Conservation (phyloP, 345 rosid species). For the Isatis tinctoria region DNA sequence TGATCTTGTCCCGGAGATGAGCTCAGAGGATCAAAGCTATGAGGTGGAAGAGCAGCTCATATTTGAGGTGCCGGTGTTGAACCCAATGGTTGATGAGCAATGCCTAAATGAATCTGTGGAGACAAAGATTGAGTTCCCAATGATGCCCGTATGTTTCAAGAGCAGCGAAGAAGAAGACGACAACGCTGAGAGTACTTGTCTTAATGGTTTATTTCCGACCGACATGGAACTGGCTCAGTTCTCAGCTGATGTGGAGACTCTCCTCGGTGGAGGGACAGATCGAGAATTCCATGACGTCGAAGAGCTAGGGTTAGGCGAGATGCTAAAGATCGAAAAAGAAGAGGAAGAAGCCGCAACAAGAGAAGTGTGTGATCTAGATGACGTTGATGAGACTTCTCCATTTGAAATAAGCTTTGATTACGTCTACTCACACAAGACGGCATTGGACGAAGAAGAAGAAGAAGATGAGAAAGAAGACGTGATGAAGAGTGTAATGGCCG, state of each 20-base stretch:
- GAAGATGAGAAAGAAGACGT: constrained; percentile 32
- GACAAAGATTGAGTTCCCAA: constrained; percentile 1
- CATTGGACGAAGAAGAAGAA: constrained; percentile 33
- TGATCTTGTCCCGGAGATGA: constrained; percentile 67
- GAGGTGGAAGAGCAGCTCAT: constrained; percentile 72
- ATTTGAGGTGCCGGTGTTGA: constrained; percentile 67
- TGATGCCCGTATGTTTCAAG: constrained; percentile 1
- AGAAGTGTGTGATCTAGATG: constrained; percentile 27
- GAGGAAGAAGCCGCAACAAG: neutral
- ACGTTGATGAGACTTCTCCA: constrained; percentile 37
- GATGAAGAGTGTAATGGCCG: constrained; percentile 25
- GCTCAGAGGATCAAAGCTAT: constrained; percentile 48
- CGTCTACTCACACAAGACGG: constrained; percentile 33
- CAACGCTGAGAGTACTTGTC: constrained; percentile 28
- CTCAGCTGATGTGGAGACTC: constrained; percentile 78
- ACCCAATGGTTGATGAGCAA: constrained; percentile 51
- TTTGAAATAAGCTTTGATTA: constrained; percentile 69
- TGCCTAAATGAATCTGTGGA: constrained; percentile 22
- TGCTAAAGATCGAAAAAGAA: constrained; percentile 48
- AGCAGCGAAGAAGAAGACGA: constrained; percentile 5
- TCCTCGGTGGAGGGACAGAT: constrained; percentile 72
- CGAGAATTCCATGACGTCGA: constrained; percentile 57
- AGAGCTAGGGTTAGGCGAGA: constrained; percentile 48
- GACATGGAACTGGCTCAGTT: constrained; percentile 84
- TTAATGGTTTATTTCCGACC: constrained; percentile 57